Evolutionary conservation across 73 alveolate species (phyloP), one percentile per base, ranked within the genome.

Genomic region (Tetrahymena elliotti): DNA sequence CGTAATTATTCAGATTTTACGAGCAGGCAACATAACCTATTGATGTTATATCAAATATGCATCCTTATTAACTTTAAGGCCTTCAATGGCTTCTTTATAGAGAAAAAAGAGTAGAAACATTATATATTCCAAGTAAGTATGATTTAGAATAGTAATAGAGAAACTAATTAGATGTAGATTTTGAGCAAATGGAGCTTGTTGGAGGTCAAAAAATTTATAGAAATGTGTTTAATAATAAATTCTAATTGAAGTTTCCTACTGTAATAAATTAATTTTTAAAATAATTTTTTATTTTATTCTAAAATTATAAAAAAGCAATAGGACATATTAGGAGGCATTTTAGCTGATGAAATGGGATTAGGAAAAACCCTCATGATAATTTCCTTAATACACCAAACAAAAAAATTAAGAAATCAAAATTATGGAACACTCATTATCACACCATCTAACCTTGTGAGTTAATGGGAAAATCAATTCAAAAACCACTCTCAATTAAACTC

Each of bases 261-360:
- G 88, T 68, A 68, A 68, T 7, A 18, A 10, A 40, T 40, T 10
- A 40, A 7, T 10, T 68, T 68, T 24, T 6, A 2, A n/a, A 68
- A 27, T 68, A 68, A 27, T 27, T 27, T 40, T 40, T 40, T n/a
- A 24, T 68, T 0, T 7, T 16, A 68, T 18, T 18, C 34, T 31
- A 18, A 68, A 27, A 47, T 8, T 3, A 22, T 68, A 22, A 22
- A 3, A 68, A 27, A 68, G 88, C 11, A 3, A 27, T 16, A 68
- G 6, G 88, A 68, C 6, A 27, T 68, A 6, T 7, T 93, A 35
- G 99, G 99, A 52, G 97, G 98, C 38, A 97, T 97, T 39, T 84
- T 97, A 27, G 99, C 98, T 1, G 99, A 97, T 93, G 99, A 97
- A 88, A 97, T 97, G 99, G 99, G 99, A 16, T 92, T 97, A 12